These are phyloP conservation scores for Wallacemonas sp. DNA, from an alignment of 208 protist species.

Conservation along the genomic window DNA sequence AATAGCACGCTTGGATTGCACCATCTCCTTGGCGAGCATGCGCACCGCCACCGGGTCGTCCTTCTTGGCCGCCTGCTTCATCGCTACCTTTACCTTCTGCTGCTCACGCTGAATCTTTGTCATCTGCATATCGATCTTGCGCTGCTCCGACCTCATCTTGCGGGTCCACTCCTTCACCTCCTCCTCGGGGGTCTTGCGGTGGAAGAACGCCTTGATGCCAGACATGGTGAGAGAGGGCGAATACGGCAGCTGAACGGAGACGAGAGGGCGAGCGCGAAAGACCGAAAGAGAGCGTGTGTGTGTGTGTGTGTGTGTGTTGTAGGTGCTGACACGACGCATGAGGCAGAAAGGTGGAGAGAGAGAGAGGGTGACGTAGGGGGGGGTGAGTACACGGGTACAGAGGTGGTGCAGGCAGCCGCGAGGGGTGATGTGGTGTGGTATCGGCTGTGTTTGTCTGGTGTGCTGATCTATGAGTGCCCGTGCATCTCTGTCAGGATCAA, in stretches of 20 bases:
- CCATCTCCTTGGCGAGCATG: conserved; percentile 86
- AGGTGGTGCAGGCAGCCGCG: too few species aligned
- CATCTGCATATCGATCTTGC: conserved; percentile 83
- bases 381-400: background rate
- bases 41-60: conserved; percentile 63
- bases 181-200: conserved; percentile 64
- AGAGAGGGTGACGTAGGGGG: conserved; percentile 9
- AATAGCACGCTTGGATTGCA: conserved; percentile 74
- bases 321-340: background rate
- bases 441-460: too few species aligned
- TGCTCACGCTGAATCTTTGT: conserved; percentile 82
- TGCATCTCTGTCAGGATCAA: too few species aligned
- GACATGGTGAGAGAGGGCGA: conserved; percentile 33
- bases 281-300: background rate
- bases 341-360: background rate
- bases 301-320: background rate
- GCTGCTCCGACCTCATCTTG: conserved; percentile 70
- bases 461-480: too few species aligned
- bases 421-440: too few species aligned
- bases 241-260: background rate
- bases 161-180: conserved; percentile 75
- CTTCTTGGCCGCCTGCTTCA: conserved; percentile 81
- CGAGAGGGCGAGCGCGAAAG: background rate
- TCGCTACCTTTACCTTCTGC: conserved; percentile 74
- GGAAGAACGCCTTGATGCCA: conserved; percentile 54